These are phyloP conservation scores for Cladophialophora exuberans DNA, from an alignment of 2,329 filamentous ascomycete genomes.

Conservation along the genomic window DNA sequence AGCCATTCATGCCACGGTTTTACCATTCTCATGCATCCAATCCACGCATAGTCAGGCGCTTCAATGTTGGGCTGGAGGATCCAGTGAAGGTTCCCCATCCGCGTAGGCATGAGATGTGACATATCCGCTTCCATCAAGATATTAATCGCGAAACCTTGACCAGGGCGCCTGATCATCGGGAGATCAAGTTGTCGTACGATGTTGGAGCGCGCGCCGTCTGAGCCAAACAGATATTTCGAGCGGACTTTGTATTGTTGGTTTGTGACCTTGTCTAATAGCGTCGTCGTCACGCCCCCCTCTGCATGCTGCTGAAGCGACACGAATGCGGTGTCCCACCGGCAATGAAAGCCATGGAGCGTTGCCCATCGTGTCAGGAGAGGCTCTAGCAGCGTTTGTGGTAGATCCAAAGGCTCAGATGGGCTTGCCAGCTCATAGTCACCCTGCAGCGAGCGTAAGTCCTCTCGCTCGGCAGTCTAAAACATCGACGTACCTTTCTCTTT, in stretches of 20 bases:
- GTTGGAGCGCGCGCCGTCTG: constrained; percentile 56
- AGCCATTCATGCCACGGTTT: constrained; percentile 67
- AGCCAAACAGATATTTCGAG: constrained; percentile 62
- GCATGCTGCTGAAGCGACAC: constrained; percentile 34
- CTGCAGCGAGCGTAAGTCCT: constrained; percentile 4
- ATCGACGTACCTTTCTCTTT: constrained; percentile 39
- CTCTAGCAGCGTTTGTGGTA: constrained; percentile 49
- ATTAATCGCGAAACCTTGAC: constrained; percentile 55
- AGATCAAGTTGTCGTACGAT: constrained; percentile 52
- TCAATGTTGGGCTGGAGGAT: constrained; percentile 59
- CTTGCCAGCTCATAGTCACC: constrained; percentile 47
- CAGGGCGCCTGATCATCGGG: constrained; percentile 49
- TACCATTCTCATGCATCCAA: constrained; percentile 60
- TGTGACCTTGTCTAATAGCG: constrained; percentile 42
- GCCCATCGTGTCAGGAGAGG: constrained; percentile 45
- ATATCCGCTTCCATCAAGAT: constrained; percentile 57
- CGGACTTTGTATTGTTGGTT: constrained; percentile 49
- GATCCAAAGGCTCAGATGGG: constrained; percentile 46
- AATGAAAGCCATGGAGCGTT: constrained; percentile 41
- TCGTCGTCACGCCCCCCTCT: constrained; percentile 38
- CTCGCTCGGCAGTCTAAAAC: background rate
- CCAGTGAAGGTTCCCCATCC: constrained; percentile 64
- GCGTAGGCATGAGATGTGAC: constrained; percentile 50
- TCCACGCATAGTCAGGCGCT: constrained; percentile 56
- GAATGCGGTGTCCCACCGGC: constrained; percentile 45